These are phyloP conservation scores for Mycena indigotica DNA, from an alignment of 768 basidiomycete genomes.

Conservation along the genomic window DNA sequence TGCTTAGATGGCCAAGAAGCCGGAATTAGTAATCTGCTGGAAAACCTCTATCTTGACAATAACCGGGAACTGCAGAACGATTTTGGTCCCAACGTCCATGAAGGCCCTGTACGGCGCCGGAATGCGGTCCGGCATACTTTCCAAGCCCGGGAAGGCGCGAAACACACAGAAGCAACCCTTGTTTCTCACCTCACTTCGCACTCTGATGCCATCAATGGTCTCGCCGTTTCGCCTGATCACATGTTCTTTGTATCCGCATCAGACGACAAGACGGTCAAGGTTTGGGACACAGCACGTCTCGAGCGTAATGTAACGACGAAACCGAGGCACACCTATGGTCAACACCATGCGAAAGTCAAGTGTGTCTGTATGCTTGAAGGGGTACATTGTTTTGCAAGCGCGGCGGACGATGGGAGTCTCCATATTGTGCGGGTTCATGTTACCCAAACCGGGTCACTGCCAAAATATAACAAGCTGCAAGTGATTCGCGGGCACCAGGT, in stretches of 20 bases:
- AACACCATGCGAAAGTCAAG: constrained; percentile 67
- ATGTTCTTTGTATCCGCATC: constrained; percentile 93
- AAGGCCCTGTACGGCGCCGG: constrained; percentile 78
- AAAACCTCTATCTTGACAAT: constrained; percentile 87
- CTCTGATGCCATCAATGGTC: constrained; percentile 71
- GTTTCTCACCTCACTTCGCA: constrained; percentile 87
- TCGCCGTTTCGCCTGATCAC: constrained; percentile 92
- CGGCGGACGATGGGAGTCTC: constrained; percentile 81
- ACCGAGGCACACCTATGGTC: constrained; percentile 69
- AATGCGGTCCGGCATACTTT: constrained; percentile 72
- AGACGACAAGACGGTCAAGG: constrained; percentile 90
- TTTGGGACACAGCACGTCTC: constrained; percentile 91
- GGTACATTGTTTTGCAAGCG: constrained; percentile 86
- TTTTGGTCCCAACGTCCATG: constrained; percentile 86
- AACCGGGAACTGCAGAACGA: constrained; percentile 85
- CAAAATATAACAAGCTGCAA: constrained; percentile 82
- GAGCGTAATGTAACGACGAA: constrained; percentile 93
- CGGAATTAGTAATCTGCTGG: constrained; percentile 84
- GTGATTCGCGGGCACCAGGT: constrained; percentile 80
- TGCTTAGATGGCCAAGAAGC: constrained; percentile 83
- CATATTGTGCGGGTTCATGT: constrained; percentile 85
- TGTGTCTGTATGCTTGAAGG: constrained; percentile 82
- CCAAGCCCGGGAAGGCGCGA: constrained; percentile 61
- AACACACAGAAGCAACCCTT: constrained; percentile 73
- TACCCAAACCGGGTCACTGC: constrained; percentile 63